A percentile compares a stretch with the other conserved stretches of the same genome.
phyloP scores from a whole-genome alignment of 768 basidiomycete genomes.

The Pleurotus pulmonarius region DNA sequence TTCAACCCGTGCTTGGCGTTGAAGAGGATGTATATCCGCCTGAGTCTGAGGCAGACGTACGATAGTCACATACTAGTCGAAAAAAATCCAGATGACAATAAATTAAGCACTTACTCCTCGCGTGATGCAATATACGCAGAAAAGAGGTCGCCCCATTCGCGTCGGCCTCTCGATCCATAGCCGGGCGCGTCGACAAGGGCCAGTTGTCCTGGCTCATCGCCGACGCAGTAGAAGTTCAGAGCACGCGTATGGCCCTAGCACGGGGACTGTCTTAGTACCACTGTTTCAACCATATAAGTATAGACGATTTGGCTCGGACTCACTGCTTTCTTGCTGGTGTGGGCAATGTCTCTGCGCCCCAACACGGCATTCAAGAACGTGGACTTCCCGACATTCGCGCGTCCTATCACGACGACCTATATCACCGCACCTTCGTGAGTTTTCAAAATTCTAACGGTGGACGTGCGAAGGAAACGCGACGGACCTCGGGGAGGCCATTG shows the following conservation, averaged over 20 bases:
- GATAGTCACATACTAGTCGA: neutral
- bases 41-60: slow-evolving; percentile 40
- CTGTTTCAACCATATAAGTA: neutral
- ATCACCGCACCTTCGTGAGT: neutral
- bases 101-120: neutral
- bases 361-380: slow-evolving; percentile 68
- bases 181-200: slow-evolving; percentile 80
- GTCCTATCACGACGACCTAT: slow-evolving; percentile 59
- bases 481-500: slow-evolving; percentile 41
- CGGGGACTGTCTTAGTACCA: neutral
- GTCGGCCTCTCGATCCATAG: slow-evolving; percentile 69
- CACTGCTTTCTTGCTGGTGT: slow-evolving; percentile 71
- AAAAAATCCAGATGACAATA: neutral
- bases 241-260: slow-evolving; percentile 66
- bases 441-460: neutral
- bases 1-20: slow-evolving; percentile 65
- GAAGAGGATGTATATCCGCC: slow-evolving; percentile 67
- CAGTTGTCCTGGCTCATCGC: slow-evolving; percentile 51
- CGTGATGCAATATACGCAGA: slow-evolving; percentile 59
- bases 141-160: slow-evolving; percentile 74
- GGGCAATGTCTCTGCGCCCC: slow-evolving; percentile 50
- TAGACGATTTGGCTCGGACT: slow-evolving; percentile 14
- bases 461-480: neutral
- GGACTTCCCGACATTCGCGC: slow-evolving; percentile 79
- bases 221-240: slow-evolving; percentile 72